Base-by-base conservation (phyloP, 2,329 filamentous ascomycete species). In the Aspergillus intermedius region DNA sequence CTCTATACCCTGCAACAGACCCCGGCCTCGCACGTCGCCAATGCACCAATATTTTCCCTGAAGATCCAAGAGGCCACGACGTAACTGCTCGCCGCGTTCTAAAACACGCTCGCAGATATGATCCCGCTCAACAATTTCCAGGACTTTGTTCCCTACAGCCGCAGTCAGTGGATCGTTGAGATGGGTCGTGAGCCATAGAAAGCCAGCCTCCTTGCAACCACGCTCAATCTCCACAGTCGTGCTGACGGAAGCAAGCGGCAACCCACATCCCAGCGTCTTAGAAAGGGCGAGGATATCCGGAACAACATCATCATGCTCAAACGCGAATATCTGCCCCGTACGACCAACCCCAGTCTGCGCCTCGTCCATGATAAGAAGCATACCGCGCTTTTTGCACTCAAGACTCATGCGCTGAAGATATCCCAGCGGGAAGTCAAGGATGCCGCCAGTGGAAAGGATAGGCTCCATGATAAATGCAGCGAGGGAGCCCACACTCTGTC, bases 391-490 rank as follows among this genome's bases (percentile, higher is more conserved):
- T 49, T 74, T 69, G 57, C 79, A 83, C 47, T 82, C 73, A 12
- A 62, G 59, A 53, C 77, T 79, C 57, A 85, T 66, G 0, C 74
- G 75, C 46, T 70, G 71, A 17, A 86, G 67, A 52, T 86, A 86
- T 0, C 82, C 82, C 0, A 62, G 49, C 0, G 82, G 82, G 0
- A 82, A 71, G 1, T 78, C 76, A 28, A 79, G 74, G 67, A 86
- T 83, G 2, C 82, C 82, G 0, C 77, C 80, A 13, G 77, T 77
- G 0, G 74, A 77, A 0, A 81, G 70, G 32, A 84, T 82, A 0
- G 78, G 79, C 57, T 85, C 81, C 44, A 84, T 63, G 47, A 86
- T 80, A 28, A 81, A 76, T 0, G 82, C 82, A 0, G 82, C 82
- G 0, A 86, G 71, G 0, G 80, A 83, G 0, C 82, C 82, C 48